phyloP scores from a whole-genome alignment of 2,329 filamentous ascomycete genomes.

The Aureobasidium subglaciale region DNA sequence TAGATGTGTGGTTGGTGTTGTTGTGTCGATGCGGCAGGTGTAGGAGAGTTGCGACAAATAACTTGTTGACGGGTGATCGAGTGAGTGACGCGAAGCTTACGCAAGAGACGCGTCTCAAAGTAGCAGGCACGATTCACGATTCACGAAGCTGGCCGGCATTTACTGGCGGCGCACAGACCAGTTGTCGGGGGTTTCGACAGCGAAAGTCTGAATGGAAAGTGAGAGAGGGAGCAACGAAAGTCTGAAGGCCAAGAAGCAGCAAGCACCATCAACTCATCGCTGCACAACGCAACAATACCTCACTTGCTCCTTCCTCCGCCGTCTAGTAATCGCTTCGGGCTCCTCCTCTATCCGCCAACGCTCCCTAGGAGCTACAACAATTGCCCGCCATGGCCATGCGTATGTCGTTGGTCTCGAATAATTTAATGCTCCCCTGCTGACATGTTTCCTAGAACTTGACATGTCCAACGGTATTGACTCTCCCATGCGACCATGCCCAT shows the following conservation, averaged over 20 bases:
- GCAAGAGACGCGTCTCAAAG: not conserved
- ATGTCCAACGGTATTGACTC: constrained; percentile 76
- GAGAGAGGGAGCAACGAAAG: not conserved
- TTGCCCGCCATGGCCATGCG: constrained; percentile 51
- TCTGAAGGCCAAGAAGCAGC: constrained; percentile 1
- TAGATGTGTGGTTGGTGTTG: not conserved
- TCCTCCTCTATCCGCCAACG: not conserved
- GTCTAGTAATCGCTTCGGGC: not conserved
- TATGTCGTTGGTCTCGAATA: constrained; percentile 33
- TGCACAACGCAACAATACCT: not conserved
- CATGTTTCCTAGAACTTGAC: constrained; percentile 59
- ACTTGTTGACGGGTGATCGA: not conserved
- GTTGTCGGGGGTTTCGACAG: too few species aligned
- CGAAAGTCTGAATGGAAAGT: constrained; percentile 4
- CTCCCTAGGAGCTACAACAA: constrained; percentile 15
- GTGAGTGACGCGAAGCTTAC: not conserved
- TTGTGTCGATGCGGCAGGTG: not conserved
- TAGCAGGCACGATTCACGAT: not conserved
- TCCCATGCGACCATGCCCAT: not conserved
- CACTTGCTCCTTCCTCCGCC: not conserved
- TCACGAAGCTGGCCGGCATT: not conserved
- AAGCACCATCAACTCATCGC: not conserved
- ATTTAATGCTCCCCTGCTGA: constrained; percentile 22
- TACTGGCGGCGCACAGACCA: not conserved
- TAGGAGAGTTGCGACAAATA: not conserved